phyloP scores from a whole-genome alignment of 2,329 filamentous ascomycete genomes.

The Curvularia hawaiiensis region DNA sequence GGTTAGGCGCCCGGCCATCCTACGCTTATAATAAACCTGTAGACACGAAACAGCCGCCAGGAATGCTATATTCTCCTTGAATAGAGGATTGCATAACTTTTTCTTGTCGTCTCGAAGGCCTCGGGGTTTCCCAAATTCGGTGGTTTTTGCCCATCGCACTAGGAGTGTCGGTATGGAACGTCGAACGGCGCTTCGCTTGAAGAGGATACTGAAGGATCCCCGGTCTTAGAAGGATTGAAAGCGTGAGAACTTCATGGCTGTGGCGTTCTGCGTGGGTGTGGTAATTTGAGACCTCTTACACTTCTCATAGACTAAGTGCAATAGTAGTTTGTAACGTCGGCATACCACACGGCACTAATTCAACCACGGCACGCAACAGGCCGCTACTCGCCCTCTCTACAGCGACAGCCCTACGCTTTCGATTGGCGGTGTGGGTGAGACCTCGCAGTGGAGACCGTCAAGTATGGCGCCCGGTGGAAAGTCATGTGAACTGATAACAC shows the following conservation, averaged over 20 bases:
- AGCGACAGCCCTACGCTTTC: neutral
- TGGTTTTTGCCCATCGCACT: neutral
- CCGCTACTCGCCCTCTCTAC: neutral
- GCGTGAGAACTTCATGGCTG: neutral
- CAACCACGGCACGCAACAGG: slow-evolving; percentile 10
- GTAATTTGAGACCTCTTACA: slow-evolving; percentile 1
- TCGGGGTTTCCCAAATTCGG: neutral
- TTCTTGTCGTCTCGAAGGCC: neutral
- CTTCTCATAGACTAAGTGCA: neutral
- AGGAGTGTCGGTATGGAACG: neutral
- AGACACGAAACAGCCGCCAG: slow-evolving; percentile 18
- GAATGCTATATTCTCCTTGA: slow-evolving; percentile 5
- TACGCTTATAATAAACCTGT: slow-evolving; percentile 11
- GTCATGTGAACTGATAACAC: slow-evolving; percentile 8
- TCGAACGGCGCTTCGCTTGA: neutral
- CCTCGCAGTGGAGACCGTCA: slow-evolving; percentile 2
- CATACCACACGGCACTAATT: slow-evolving; percentile 14
- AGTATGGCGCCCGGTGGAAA: slow-evolving; percentile 1
- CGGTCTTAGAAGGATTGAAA: neutral
- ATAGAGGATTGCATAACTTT: neutral
- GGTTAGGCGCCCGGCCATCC: slow-evolving; percentile 21
- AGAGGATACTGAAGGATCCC: neutral
- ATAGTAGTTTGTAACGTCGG: slow-evolving; percentile 17
- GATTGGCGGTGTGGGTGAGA: slow-evolving; percentile 1
- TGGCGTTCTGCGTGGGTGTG: neutral